Base-by-base conservation (phyloP, 495 filamentous ascomycete species). In the Daldinia grandis region DNA sequence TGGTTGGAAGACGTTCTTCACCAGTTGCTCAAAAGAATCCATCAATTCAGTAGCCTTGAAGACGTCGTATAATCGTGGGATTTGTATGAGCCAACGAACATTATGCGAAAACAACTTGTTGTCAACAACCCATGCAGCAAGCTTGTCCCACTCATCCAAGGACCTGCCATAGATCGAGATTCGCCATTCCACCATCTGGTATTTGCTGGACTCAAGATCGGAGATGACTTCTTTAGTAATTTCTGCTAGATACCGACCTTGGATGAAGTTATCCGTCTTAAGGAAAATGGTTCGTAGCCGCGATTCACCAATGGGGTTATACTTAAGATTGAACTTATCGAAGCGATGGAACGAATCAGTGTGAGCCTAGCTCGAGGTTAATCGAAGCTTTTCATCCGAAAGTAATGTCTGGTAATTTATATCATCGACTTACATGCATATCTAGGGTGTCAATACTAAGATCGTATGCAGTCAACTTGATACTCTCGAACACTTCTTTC, bases 271-370 rank as follows among this genome's bases (percentile, higher is more conserved):
- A 80, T 99, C 96, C 35, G 95, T 98, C 82, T 99, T 99, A 35
- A 99, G 82, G 78, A 99, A 99, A 69, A 99, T 98, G 37, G 94
- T 96, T 65, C 95, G 89, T 47, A 99, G 82, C 37, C 95, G 89
- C 21, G 96, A 98, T 78, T 98, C 95, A 30, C 95, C 95, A 40
- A 99, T 91, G 2, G 95, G 95, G 74, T 99, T 99, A 76, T 99
- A 99, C 76, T 99, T 99, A 25, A 99, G 84, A 75, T 99, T 99
- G 85, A 99, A 99, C 79, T 99, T 99, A 82, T 99, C 95, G 76
- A 99, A 99, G 0, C 95, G 93, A 78, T 99, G 95, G 81, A 99
- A 99, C 3, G 94, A 95, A 80, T 99, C 95, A 3, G 93, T 98
- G 74, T 99, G 95, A 33, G 95, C 95, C 92, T 95, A 72, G 21